Conservation (phyloP, 2,329 filamentous ascomycete genomes). For the Fusarium domesticum region DNA sequence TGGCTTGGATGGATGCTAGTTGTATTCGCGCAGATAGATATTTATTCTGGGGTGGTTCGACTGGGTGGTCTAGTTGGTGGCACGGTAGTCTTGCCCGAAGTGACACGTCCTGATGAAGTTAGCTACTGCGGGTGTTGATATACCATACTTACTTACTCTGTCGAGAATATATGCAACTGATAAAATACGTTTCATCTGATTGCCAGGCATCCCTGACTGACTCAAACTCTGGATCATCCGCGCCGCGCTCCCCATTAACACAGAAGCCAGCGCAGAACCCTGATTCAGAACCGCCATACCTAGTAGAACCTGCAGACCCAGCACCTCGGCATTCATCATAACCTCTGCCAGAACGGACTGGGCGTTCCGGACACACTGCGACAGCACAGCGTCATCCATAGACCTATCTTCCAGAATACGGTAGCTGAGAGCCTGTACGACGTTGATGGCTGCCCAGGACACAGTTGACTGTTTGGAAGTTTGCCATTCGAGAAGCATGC, state of each 20-base stretch:
- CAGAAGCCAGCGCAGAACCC: constrained; percentile 31
- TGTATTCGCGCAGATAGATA: constrained; percentile 12
- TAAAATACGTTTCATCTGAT: too few species aligned
- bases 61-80: constrained; percentile 34
- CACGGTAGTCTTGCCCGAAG: constrained; percentile 34
- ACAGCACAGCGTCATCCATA: constrained; percentile 15
- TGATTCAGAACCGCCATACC: constrained; percentile 35
- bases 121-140: neutral
- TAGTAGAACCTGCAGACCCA: constrained; percentile 35
- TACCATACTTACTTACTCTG: constrained; percentile 10
- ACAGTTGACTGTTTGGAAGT: constrained; percentile 19
- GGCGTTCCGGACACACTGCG: constrained; percentile 31
- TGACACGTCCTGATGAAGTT: constrained; percentile 32
- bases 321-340: constrained; percentile 29
- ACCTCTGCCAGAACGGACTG: constrained; percentile 34
- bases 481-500: constrained; percentile 35
- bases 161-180: constrained; percentile 39
- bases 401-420: constrained; percentile 19
- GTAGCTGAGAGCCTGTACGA: constrained; percentile 35
- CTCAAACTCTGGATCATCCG: constrained; percentile 33
- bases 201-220: constrained; percentile 7
- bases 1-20: constrained; percentile 22
- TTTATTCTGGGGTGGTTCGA: neutral
- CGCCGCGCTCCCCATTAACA: constrained; percentile 34
- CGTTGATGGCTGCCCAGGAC: constrained; percentile 35